Base-by-base conservation (phyloP, 108 stramenopile species). In the Nannochloropsis gaditana region DNA sequence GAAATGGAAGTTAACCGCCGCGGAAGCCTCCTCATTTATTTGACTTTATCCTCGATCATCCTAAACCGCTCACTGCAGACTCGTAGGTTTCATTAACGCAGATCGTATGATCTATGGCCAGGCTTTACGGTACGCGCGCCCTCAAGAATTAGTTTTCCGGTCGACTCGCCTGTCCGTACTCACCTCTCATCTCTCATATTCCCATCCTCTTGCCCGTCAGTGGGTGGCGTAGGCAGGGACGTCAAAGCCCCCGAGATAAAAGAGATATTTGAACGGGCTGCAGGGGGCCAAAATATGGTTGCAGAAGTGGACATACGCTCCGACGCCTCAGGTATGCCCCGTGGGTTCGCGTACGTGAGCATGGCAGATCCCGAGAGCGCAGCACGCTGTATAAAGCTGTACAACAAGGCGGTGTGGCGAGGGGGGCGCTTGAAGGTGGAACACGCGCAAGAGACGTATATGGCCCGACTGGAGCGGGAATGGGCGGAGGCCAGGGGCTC, bases 341-440 rank as follows among this genome's bases (percentile, higher is more conserved):
- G 59, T 1, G 59, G 59, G 59, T 73, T 73, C n/a, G 59, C 59
- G n/a, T 73, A 73, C 59, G 59, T 73, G 19, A 73, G n/a, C n/a
- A n/a, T 73, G 59, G 59, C 59, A 73, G 59, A 73, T n/a, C 19
- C 59, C 59, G 59, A 73, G 59, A 73, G 59, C 59, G 59, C 59
- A n/a, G 59, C 8, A 15, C 59, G 59, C 15, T 73, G 59, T n/a
- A 3, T 73, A 15, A 73, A 73, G 59, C 59, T 73, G n/a, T 73
- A 73, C 6, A 73, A 73, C n/a, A 73, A 73, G 59, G n/a, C 59
- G 59, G 59, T 73, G 59, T 73, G 59, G 59, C 59, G 59, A n/a
- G 59, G 59, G 4, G 59, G 59, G 59, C 59, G 59, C 15, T 73
- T 73, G 59, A 6, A n/a, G 59, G 59, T 73, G 59, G 59, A 73